These are phyloP conservation scores for Suillus placidus DNA, from an alignment of 768 basidiomycete genomes.

Conservation along the genomic window DNA sequence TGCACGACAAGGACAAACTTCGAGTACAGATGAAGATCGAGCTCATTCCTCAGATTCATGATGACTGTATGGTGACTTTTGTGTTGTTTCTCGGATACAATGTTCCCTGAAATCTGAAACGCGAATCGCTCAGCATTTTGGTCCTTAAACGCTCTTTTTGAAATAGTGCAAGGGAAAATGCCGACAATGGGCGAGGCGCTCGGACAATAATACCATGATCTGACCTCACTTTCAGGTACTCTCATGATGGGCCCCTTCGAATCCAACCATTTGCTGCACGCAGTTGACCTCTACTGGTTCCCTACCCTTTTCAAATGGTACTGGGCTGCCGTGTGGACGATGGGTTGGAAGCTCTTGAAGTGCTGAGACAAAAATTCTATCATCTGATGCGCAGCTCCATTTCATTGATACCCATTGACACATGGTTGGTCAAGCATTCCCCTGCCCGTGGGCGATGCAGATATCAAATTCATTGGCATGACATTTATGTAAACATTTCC, in stretches of 20 bases:
- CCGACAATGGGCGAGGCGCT: neutral
- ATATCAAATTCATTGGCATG: neutral
- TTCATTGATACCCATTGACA: neutral
- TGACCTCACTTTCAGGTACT: neutral
- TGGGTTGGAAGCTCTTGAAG: neutral
- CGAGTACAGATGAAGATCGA: neutral
- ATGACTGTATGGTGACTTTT: neutral
- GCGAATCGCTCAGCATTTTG: neutral
- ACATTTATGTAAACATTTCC: neutral
- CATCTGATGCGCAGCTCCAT: neutral
- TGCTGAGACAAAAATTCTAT: neutral
- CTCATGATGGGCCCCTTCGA: neutral
- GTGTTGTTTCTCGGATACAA: neutral
- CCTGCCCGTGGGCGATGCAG: neutral
- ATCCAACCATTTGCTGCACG: neutral
- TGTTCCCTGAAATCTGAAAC: neutral
- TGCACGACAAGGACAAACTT: constrained; percentile 14
- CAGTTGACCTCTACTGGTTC: neutral
- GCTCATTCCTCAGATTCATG: neutral
- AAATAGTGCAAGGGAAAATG: neutral
- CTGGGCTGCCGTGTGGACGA: neutral
- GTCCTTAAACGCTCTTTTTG: neutral
- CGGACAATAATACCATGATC: neutral
- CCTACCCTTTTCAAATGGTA: neutral
- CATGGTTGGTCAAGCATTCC: neutral